phyloP scores from a whole-genome alignment of 73 alveolate species.

The Blepharisma stoltei region DNA sequence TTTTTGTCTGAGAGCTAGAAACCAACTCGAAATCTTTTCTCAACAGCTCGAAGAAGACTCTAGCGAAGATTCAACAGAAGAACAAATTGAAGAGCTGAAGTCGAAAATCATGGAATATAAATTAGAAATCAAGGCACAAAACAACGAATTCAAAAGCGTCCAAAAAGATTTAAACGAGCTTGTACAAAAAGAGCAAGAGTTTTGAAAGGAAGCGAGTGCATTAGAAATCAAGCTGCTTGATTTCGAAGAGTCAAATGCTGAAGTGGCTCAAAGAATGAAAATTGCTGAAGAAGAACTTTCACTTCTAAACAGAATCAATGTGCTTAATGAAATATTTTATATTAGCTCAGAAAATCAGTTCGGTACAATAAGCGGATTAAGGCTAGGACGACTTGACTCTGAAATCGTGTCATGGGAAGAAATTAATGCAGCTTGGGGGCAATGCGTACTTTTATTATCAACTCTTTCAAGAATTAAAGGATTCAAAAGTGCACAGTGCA shows the following conservation, averaged over 20 bases:
- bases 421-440: constrained; percentile 58
- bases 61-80: too few species aligned
- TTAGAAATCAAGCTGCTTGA: constrained; percentile 48
- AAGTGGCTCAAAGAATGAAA: constrained; percentile 32
- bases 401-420: constrained; percentile 56
- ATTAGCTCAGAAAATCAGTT: constrained; percentile 49
- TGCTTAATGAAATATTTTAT: constrained; percentile 53
- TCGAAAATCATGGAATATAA: not conserved
- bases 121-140: not conserved
- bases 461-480: constrained; percentile 20
- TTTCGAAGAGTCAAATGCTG: constrained; percentile 37
- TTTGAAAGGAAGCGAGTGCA: constrained; percentile 51
- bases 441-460: constrained; percentile 34
- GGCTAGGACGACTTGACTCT: constrained; percentile 54
- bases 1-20: too few species aligned
- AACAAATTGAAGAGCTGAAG: too few species aligned
- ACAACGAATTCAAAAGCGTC: not conserved
- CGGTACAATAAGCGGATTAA: constrained; percentile 62
- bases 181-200: constrained; percentile 38
- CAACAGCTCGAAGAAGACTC: too few species aligned
- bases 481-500: constrained; percentile 14
- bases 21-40: too few species aligned
- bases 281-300: constrained; percentile 32
- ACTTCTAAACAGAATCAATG: constrained; percentile 44
- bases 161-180: constrained; percentile 19